Evolutionary conservation across 345 rosid species (phyloP), one percentile per base, ranked within the genome.

Genomic region (Corchorus capsularis): DNA sequence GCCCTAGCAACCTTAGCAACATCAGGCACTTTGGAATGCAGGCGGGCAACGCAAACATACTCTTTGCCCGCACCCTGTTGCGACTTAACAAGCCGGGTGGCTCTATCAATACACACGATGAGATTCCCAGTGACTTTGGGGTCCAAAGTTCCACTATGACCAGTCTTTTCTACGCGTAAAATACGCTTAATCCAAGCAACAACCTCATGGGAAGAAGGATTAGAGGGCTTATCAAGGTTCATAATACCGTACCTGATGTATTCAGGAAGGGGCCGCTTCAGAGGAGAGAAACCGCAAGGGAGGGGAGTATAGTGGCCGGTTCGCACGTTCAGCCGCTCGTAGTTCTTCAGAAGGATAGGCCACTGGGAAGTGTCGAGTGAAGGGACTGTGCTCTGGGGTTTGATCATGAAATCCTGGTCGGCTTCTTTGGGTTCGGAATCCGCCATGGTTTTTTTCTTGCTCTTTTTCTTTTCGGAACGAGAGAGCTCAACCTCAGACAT

Each of bases 31-130:
- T 87, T 89, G n/a, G 89, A 86, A 79, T 95, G 97, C 82, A 95
- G 85, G 6, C 99, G 82, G 32, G 98, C 98, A n/a, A 95, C 81
- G 63, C 99, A 95, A 32, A 95, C 99, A 46, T 95, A 93, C 87
- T 93, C 99, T 79, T 95, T 95, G 8, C 99, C 99, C 0, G 97
- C 99, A 15, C 99, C 99, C 78, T 95, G 99, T 76, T 95, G 98
- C 8, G 98, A 95, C 77, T 95, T 95, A 73, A 95, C 99, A 15
- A 95, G 96, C 46, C 98, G 86, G 0, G 99, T 95, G 45, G 99
- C 98, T 80, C 99, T 81, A 74, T 93, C 99, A 10, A 95, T 88
- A 64, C 98, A 95, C 22, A 95, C 99, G 71, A 95, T 95, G 54
- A 95, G 85, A 17, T 95, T 95, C 1, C 99, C 99, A 0, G 99